Conservation (phyloP, 768 basidiomycete species). For the Suillus luteus region DNA sequence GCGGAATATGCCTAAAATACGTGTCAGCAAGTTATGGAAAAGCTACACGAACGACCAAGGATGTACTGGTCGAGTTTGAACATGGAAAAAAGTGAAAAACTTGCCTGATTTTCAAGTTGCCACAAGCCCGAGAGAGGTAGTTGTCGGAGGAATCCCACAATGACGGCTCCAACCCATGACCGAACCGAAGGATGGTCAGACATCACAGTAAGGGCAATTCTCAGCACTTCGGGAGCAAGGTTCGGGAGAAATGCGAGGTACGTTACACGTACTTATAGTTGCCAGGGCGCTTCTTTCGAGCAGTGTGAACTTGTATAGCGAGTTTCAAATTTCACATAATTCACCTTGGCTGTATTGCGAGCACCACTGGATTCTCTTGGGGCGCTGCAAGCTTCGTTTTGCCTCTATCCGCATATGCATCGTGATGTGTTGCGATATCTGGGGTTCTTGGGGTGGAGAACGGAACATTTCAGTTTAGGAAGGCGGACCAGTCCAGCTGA, state of each 20-base stretch:
- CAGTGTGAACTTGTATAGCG: neutral
- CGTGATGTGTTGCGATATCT: neutral
- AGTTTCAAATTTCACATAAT: neutral
- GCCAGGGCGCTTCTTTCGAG: neutral
- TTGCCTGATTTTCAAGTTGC: slow-evolving; percentile 7
- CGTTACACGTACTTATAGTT: slow-evolving; percentile 3
- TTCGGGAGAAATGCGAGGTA: neutral
- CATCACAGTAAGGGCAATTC: neutral
- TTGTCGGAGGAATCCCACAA: neutral
- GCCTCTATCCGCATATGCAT: neutral
- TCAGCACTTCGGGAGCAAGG: neutral
- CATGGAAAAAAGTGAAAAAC: neutral
- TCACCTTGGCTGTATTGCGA: neutral
- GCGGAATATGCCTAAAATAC: neutral
- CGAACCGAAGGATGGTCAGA: neutral
- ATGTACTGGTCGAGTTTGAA: neutral
- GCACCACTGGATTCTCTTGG: neutral
- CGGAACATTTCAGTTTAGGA: neutral
- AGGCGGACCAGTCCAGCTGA: neutral
- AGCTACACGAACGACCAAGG: neutral
- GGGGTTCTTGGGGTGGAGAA: too few species aligned
- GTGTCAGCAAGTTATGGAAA: neutral
- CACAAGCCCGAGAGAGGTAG: neutral
- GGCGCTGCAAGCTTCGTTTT: neutral
- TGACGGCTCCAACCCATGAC: neutral